Percentiles rank a stretch among this genome's conserved stretches.
These are phyloP conservation scores for Pythium guiyangense DNA, from an alignment of 352 stramenopile species.

Conservation along the genomic window DNA sequence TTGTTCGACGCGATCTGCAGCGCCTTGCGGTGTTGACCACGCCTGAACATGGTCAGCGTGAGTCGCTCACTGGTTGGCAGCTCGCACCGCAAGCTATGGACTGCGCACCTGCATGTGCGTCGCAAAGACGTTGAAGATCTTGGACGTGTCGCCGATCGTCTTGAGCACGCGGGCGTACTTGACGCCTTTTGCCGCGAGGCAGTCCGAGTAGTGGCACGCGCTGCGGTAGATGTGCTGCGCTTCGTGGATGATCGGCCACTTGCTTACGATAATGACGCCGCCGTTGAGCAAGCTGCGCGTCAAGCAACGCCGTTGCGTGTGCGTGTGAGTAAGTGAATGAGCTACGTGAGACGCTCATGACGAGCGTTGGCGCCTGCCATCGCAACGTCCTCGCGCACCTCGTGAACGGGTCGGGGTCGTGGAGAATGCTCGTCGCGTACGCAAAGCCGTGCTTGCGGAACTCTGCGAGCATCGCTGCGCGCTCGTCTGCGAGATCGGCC, in stretches of 20 bases:
- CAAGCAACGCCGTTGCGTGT: background rate
- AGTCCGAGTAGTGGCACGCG: constrained; percentile 82
- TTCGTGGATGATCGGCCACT: constrained; percentile 74
- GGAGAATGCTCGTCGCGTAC: constrained; percentile 64
- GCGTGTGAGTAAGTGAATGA: background rate
- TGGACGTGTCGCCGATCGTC: constrained; percentile 34
- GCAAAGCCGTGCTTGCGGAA: constrained; percentile 51
- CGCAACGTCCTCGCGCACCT: constrained; percentile 19
- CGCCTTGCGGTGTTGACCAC: constrained; percentile 67
- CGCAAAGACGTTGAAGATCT: constrained; percentile 83
- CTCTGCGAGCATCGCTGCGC: constrained; percentile 52
- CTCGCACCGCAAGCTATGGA: background rate
- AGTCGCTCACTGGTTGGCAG: background rate
- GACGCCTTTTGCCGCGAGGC: constrained; percentile 75
- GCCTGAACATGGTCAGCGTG: constrained; percentile 20
- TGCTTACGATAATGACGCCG: constrained; percentile 76
- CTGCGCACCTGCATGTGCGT: constrained; percentile 72
- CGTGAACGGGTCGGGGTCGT: constrained; percentile 77
- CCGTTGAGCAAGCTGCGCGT: constrained; percentile 60
- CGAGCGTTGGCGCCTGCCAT: no score
- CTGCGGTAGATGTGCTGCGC: constrained; percentile 73
- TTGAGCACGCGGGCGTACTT: constrained; percentile 81
- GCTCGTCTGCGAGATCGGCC: constrained; percentile 42
- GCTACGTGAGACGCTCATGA: background rate
- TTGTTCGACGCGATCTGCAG: constrained; percentile 58